Base-by-base conservation (phyloP, 2,329 filamentous ascomycete species). In the Pezicula neosporulosa region DNA sequence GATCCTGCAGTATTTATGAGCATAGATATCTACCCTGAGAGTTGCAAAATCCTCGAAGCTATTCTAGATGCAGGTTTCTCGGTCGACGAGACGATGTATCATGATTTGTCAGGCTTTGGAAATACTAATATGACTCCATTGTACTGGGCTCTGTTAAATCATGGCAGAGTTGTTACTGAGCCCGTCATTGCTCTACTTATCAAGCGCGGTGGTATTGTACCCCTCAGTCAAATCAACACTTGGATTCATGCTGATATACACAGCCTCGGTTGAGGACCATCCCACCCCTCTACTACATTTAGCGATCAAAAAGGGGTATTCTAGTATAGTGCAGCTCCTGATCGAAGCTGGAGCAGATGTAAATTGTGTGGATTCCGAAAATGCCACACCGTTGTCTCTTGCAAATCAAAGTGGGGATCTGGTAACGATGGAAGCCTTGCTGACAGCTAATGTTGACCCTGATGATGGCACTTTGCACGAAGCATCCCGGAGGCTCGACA, bases 391-490 rank as follows among this genome's bases (percentile, higher is more conserved):
- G 21, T 30, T 56, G 16, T 50, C 21, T 41, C 44, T 52, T 18
- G 57, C 51, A 37, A 48, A 39, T 8, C 36, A 48, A 44, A 52
- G 85, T 53, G 78, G 81, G 2, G 82, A 85, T 49, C 71, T 78
- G 2, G 68, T 75, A 28, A 83, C 86, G 60, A 74, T 72, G 33
- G 71, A 72, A 33, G 81, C 51, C 27, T 50, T 59, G 80, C 9
- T 80, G 77, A 50, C 84, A 81, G 2, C 81, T 82, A 2, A 71
- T 86, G 37, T 78, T 80, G 1, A 77, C 84, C 71, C 82, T 81
- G 82, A 87, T 51, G 85, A 89, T 53, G 83, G 84, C 0, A 86
- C 82, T 1, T 70, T 89, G 3, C 85, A 88, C 59, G 83, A 86
- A 53, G 81, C 83, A 3, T 78, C 83, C 0, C 72, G 80, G 12